Conservation (phyloP, 1,284 basidiomycete species). For the Puccinia novopanici region DNA sequence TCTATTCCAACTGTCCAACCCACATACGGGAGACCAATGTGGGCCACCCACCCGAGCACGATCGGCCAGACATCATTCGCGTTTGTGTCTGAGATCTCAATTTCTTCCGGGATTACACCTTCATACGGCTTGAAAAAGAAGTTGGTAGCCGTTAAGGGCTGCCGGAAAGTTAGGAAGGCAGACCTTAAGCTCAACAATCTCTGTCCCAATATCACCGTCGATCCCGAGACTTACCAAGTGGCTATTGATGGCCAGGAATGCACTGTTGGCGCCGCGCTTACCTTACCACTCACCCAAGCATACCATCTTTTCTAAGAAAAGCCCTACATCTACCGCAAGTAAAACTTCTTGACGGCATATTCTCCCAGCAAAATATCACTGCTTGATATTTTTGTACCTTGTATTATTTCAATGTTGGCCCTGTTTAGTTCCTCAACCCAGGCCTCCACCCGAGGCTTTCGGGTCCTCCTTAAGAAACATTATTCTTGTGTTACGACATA, state of each 20-base stretch:
- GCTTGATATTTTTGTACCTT: too few species aligned
- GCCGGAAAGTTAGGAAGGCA: slow-evolving; percentile 74
- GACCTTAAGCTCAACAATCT: slow-evolving; percentile 91
- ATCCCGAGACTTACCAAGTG: slow-evolving; percentile 90
- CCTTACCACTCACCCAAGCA: slow-evolving; percentile 66
- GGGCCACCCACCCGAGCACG: slow-evolving; percentile 73
- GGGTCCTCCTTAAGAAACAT: too few species aligned
- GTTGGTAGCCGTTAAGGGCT: slow-evolving; percentile 74
- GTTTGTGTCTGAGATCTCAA: slow-evolving; percentile 79
- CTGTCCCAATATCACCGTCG: slow-evolving; percentile 80
- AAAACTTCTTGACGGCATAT: background rate
- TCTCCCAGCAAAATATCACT: too few species aligned
- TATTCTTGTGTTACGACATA: too few species aligned
- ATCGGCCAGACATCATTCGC: slow-evolving; percentile 77
- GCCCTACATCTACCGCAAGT: background rate
- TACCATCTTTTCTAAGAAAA: slow-evolving; percentile 42
- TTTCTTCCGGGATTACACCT: slow-evolving; percentile 58
- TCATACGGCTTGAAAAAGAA: slow-evolving; percentile 74
- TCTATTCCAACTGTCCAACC: slow-evolving; percentile 94
- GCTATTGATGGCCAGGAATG: slow-evolving; percentile 74
- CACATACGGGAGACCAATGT: slow-evolving; percentile 79
- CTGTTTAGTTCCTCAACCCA: too few species aligned
- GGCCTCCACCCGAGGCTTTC: too few species aligned
- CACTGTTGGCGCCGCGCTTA: slow-evolving; percentile 75
- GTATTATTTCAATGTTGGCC: too few species aligned